Evolutionary conservation across 192 early-diverging fungal species (phyloP).

Genomic region (Umbelopsis ramanniana): DNA sequence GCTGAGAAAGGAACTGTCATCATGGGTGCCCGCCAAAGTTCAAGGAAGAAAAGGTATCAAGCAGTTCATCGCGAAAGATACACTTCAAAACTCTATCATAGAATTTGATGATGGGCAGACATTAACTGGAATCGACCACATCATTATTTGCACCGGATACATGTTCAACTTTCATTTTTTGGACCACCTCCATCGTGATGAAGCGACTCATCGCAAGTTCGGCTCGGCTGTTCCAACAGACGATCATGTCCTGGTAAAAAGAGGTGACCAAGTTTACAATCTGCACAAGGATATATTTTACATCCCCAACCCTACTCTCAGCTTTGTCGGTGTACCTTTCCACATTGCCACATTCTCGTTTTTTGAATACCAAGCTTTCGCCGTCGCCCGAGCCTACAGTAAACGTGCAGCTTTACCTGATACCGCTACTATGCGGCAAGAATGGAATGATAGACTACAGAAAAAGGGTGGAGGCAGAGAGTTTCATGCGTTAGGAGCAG

Average conservation of each 20-base stretch:
- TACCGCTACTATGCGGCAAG: slow-evolving; percentile 31
- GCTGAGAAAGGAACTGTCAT: slow-evolving; percentile 17
- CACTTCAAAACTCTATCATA: neutral
- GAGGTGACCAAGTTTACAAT: slow-evolving; percentile 35
- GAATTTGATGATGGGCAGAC: slow-evolving; percentile 40
- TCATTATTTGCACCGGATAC: slow-evolving; percentile 68
- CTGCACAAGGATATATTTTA: slow-evolving; percentile 50
- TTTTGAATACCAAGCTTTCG: slow-evolving; percentile 57
- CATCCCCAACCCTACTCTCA: slow-evolving; percentile 48
- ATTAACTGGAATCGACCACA: slow-evolving; percentile 40
- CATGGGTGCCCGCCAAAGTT: slow-evolving; percentile 23
- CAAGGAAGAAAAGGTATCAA: neutral
- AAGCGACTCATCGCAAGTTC: neutral
- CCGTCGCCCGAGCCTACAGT: slow-evolving; percentile 38
- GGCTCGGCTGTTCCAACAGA: neutral
- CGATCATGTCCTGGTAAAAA: slow-evolving; percentile 26
- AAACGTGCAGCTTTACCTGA: slow-evolving; percentile 35
- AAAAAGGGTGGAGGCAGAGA: slow-evolving; percentile 23
- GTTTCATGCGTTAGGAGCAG: slow-evolving; percentile 24
- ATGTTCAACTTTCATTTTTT: slow-evolving; percentile 60
- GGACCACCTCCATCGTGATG: neutral
- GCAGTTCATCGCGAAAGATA: neutral
- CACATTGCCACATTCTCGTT: slow-evolving; percentile 59
- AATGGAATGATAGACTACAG: slow-evolving; percentile 18
- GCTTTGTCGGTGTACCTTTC: slow-evolving; percentile 56